phyloP scores from a whole-genome alignment of 371 early-diverging fungal species.

The Cokeromyces recurvatus region DNA sequence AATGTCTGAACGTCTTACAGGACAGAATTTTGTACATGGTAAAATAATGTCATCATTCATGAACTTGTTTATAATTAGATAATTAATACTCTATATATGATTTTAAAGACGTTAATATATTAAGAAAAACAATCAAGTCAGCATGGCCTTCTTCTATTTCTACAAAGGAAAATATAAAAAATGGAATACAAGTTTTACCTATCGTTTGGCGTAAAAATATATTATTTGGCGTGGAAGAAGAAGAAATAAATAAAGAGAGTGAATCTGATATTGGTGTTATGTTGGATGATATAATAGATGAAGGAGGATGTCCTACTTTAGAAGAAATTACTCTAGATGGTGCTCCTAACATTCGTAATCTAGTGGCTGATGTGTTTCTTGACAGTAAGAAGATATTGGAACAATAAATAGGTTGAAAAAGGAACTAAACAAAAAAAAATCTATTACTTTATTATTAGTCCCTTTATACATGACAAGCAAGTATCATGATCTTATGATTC shows the following conservation, averaged over 20 bases:
- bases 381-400: no score
- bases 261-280: conserved; percentile 51
- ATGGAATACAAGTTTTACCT: conserved; percentile 81
- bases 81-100: no score
- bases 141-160: conserved; percentile 36
- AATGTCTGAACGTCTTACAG: conserved; percentile 64
- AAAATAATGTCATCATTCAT: no score
- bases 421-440: no score
- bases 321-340: conserved; percentile 80
- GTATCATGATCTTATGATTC: conserved; percentile 77
- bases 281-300: conserved; percentile 48
- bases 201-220: conserved; percentile 82
- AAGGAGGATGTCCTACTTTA: conserved; percentile 64
- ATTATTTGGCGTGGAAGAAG: conserved; percentile 61
- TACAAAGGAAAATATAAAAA: conserved; percentile 23
- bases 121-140: conserved; percentile 70
- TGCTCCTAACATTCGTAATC: conserved; percentile 73
- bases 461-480: conserved; percentile 79
- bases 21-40: conserved; percentile 74
- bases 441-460: conserved; percentile 38
- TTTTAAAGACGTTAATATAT: conserved; percentile 67
- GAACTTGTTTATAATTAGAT: no score
- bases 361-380: conserved; percentile 79
- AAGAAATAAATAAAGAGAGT: conserved; percentile 22
- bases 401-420: no score